Conservation (phyloP, 1,284 basidiomycete species). For the Mycosarcoma mackinlayi region DNA sequence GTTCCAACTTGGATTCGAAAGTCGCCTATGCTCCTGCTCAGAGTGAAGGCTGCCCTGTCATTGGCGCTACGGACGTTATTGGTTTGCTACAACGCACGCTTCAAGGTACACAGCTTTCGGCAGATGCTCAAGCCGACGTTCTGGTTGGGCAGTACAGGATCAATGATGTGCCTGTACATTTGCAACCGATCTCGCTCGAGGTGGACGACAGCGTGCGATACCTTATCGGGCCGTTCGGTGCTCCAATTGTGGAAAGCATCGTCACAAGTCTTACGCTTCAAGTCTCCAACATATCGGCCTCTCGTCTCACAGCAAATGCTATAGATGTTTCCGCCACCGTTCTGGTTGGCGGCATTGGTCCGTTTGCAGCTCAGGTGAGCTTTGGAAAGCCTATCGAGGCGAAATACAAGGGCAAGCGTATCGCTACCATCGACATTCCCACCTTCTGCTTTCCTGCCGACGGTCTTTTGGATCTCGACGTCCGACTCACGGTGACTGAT, state of each 20-base stretch:
- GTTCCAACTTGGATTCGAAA: slow-evolving; percentile 74
- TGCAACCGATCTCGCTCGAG: slow-evolving; percentile 73
- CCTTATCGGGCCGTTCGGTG: slow-evolving; percentile 74
- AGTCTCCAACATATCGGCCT: slow-evolving; percentile 76
- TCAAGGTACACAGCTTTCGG: slow-evolving; percentile 73
- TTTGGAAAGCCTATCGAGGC: slow-evolving; percentile 71
- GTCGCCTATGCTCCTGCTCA: slow-evolving; percentile 70
- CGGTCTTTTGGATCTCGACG: slow-evolving; percentile 73
- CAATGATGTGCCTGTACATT: slow-evolving; percentile 75
- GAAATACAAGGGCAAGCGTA: slow-evolving; percentile 75
- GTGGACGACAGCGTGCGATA: slow-evolving; percentile 76
- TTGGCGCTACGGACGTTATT: slow-evolving; percentile 71
- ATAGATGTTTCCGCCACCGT: slow-evolving; percentile 68
- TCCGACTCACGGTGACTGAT: slow-evolving; percentile 58
- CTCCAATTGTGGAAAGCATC: slow-evolving; percentile 76
- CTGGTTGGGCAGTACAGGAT: slow-evolving; percentile 69
- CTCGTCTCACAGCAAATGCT: slow-evolving; percentile 69
- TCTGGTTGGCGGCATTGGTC: slow-evolving; percentile 39
- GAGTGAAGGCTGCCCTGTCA: slow-evolving; percentile 72
- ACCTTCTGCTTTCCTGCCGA: slow-evolving; percentile 77
- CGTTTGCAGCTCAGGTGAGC: slow-evolving; percentile 71
- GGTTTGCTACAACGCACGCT: slow-evolving; percentile 75
- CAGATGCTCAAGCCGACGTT: slow-evolving; percentile 67
- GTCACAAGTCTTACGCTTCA: slow-evolving; percentile 74
- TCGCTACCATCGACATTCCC: slow-evolving; percentile 76